Conservation (phyloP, 2,329 filamentous ascomycete species). For the Seiridium unicorne region DNA sequence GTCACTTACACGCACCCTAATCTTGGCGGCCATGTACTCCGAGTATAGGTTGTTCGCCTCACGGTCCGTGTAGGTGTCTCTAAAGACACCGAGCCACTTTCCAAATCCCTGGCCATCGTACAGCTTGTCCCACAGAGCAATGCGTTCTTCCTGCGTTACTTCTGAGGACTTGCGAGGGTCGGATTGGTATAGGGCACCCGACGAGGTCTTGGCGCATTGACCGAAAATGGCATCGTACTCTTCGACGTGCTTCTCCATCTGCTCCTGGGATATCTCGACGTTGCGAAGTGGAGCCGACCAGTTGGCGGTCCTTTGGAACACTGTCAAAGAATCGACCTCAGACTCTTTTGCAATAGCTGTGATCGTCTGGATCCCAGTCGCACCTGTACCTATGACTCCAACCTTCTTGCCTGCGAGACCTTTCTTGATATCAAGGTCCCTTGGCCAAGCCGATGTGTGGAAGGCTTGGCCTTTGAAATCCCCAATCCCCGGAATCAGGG, state of each 20-base stretch:
- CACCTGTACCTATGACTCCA: slow-evolving; percentile 29
- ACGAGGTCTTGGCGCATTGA: slow-evolving; percentile 4
- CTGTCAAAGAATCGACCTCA: slow-evolving; percentile 12
- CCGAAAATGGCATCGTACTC: slow-evolving; percentile 8
- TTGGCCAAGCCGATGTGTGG: slow-evolving; percentile 18
- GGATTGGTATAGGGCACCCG: slow-evolving; percentile 4
- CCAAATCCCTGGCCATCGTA: slow-evolving; percentile 9
- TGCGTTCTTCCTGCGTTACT: slow-evolving; percentile 11
- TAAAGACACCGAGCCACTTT: slow-evolving; percentile 10
- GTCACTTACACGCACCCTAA: slow-evolving; percentile 9
- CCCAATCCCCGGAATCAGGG: slow-evolving; percentile 13
- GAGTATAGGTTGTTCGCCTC: slow-evolving; percentile 8
- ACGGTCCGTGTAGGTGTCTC: slow-evolving; percentile 9
- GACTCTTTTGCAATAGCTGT: slow-evolving; percentile 21
- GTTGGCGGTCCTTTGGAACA: slow-evolving; percentile 27
- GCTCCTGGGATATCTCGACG: slow-evolving; percentile 11
- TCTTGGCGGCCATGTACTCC: slow-evolving; percentile 12
- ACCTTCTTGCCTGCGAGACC: slow-evolving; percentile 22
- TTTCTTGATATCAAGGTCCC: slow-evolving; percentile 6
- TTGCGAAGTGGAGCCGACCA: slow-evolving; percentile 22
- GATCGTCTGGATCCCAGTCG: slow-evolving; percentile 30
- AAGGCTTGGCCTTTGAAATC: slow-evolving; percentile 14
- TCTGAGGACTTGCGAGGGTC: slow-evolving; percentile 10
- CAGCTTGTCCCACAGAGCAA: slow-evolving; percentile 10
- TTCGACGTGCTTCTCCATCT: slow-evolving; percentile 6